These are phyloP conservation scores for Herpotrichia juniperi DNA, from an alignment of 2,329 filamentous ascomycete genomes.

Conservation along the genomic window DNA sequence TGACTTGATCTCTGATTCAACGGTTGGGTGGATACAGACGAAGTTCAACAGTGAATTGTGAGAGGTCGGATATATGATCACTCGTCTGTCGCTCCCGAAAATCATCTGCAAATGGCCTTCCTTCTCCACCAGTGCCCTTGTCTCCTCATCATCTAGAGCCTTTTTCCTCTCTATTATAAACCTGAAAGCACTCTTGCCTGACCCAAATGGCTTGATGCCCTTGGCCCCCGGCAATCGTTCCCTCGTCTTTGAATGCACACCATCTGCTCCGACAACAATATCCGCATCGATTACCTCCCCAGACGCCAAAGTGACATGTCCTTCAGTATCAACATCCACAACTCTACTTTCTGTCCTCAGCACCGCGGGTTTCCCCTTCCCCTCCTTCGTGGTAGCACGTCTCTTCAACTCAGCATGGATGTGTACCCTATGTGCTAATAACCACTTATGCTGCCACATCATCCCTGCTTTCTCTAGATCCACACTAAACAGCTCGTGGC, in stretches of 20 bases:
- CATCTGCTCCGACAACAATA: constrained; percentile 62
- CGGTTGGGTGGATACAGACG: constrained; percentile 49
- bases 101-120: constrained; percentile 53
- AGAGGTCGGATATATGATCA: constrained; percentile 56
- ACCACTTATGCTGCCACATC: constrained; percentile 61
- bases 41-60: constrained; percentile 57
- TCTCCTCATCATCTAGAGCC: constrained; percentile 48
- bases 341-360: constrained; percentile 53
- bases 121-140: constrained; percentile 43
- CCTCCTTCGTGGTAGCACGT: constrained; percentile 48
- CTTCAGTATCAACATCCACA: constrained; percentile 50
- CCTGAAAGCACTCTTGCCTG: constrained; percentile 64
- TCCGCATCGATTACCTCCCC: constrained; percentile 55
- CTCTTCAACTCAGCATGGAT: constrained; percentile 61
- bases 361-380: constrained; percentile 42
- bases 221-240: constrained; percentile 28
- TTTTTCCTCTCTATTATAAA: constrained; percentile 59
- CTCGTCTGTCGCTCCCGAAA: constrained; percentile 49
- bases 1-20: constrained; percentile 28
- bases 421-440: constrained; percentile 59
- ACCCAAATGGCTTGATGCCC: constrained; percentile 49
- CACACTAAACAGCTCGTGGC: constrained; percentile 43
- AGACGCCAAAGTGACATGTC: constrained; percentile 51
- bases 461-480: constrained; percentile 47
- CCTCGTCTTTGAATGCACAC: constrained; percentile 53